phyloP scores from a whole-genome alignment of 345 rosid species.

The Pugionium cornutum region DNA sequence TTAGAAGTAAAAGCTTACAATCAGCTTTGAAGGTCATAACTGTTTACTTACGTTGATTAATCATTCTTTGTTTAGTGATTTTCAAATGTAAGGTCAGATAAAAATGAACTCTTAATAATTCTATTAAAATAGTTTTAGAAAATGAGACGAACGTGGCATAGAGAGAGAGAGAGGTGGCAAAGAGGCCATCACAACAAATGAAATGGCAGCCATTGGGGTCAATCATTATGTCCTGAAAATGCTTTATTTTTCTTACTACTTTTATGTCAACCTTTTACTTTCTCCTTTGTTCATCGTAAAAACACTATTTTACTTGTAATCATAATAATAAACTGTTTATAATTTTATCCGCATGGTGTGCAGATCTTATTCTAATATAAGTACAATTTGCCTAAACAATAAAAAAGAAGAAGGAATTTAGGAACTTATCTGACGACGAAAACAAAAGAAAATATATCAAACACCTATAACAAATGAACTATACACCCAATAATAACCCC shows the following conservation, averaged over 20 bases:
- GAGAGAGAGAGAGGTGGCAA: conserved; percentile 21
- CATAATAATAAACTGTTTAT: too few relatives aligned
- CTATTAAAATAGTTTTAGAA: neutral
- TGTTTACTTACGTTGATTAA: too few relatives aligned
- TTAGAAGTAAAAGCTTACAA: too few relatives aligned
- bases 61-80: too few relatives aligned
- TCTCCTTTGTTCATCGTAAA: conserved; percentile 16
- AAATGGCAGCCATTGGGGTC: conserved; percentile 32
- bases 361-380: too few relatives aligned
- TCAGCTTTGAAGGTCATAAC: too few relatives aligned
- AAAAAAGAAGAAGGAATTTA: conserved; percentile 1
- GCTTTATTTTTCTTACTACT: neutral
- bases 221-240: conserved; percentile 28
- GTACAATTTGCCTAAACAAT: too few relatives aligned
- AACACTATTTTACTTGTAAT: neutral
- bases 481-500: too few relatives aligned
- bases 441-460: conserved; percentile 3
- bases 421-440: conserved; percentile 14
- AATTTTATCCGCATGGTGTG: too few relatives aligned
- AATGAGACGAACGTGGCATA: conserved; percentile 11
- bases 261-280: conserved; percentile 37
- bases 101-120: neutral
- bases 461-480: conserved; percentile 7
- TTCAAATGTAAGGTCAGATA: neutral
- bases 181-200: conserved; percentile 31